Evolutionary conservation across 495 filamentous ascomycete genomes (phyloP), one percentile per base, ranked within the genome.

Genomic region (Lepidopterella palustris): DNA sequence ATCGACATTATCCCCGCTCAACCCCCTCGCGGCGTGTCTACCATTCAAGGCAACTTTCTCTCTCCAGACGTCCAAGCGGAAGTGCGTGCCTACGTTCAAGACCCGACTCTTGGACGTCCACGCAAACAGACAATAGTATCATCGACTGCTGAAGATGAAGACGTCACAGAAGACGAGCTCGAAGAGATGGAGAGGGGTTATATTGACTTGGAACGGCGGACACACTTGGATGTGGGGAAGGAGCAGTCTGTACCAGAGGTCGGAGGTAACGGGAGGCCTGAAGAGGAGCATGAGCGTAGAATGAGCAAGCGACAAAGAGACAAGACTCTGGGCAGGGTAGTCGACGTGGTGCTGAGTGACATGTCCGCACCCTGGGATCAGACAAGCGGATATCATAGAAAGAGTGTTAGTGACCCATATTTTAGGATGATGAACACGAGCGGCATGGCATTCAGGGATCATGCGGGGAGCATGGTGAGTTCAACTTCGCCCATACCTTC

Each of bases 371-470:
- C 93, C 88, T 96, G 90, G 90, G 74, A 79, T 63, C 86, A 88
- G 78, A 84, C 81, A 29, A 80, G 81, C 67, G 87, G 87, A 40
- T 90, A 86, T 75, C 86, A 83, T 78, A 85, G 86, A 76, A 88
- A 81, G 74, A 93, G 84, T 77, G 79, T 97, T 79, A 93, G 84
- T 91, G 80, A 90, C 80, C 89, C 92, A 52, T 91, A 92, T 82
- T 71, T 71, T 77, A 98, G 93, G 93, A 87, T 98, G 90, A 96
- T 96, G 90, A 97, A 97, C 74, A 95, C 91, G 51, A 96, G 88
- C 73, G 93, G 93, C 39, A 85, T 90, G 60, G 71, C 68, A 18
- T 90, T 95, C 72, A 82, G 81, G 71, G 93, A 98, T 75, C 95
- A 98, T 74, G 87, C 84, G 26, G 90, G 89, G 31, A 96, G 90